Percentiles rank a stretch among this genome's conserved stretches.
Evolutionary conservation across 805 yeast genomes (phyloP).

Genomic region (Kluyveromyces aestuarii): DNA sequence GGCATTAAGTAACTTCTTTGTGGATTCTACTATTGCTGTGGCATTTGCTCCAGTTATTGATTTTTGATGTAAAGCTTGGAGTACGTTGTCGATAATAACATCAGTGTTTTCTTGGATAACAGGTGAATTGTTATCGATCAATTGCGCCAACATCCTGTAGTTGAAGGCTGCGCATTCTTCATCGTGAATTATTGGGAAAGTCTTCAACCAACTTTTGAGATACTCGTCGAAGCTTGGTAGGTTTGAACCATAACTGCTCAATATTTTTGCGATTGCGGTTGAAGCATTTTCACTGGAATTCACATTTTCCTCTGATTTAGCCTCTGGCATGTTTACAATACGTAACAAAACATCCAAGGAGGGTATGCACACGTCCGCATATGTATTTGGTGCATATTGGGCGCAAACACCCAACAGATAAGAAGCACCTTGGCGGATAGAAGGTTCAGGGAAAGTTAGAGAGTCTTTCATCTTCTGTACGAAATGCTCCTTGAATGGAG

Average conservation of each 20-base stretch:
- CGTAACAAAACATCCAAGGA: constrained; percentile 70
- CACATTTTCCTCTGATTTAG: constrained; percentile 75
- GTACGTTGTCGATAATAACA: constrained; percentile 54
- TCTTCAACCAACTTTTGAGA: constrained; percentile 66
- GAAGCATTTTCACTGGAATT: constrained; percentile 82
- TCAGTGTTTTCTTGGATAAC: constrained; percentile 46
- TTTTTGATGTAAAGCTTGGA: constrained; percentile 64
- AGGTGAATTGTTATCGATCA: constrained; percentile 61
- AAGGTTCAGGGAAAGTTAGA: constrained; percentile 55
- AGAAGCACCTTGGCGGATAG: constrained; percentile 80
- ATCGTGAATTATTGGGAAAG: constrained; percentile 77
- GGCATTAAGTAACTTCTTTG: constrained; percentile 53
- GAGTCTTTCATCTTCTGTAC: constrained; percentile 56
- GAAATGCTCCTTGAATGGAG: constrained; percentile 55
- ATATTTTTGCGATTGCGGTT: constrained; percentile 75
- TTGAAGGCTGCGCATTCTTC: constrained; percentile 83
- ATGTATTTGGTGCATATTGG: constrained; percentile 60
- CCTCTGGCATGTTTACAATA: constrained; percentile 66
- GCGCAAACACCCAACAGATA: constrained; percentile 82
- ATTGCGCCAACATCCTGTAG: constrained; percentile 62
- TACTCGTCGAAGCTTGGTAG: constrained; percentile 57
- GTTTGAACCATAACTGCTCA: constrained; percentile 50
- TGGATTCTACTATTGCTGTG: constrained; percentile 48
- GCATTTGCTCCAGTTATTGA: constrained; percentile 68
- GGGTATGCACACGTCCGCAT: constrained; percentile 53